These are phyloP conservation scores for Plasmodium knowlesi DNA, from an alignment of 169 alveolate species.

Conservation along the genomic window DNA sequence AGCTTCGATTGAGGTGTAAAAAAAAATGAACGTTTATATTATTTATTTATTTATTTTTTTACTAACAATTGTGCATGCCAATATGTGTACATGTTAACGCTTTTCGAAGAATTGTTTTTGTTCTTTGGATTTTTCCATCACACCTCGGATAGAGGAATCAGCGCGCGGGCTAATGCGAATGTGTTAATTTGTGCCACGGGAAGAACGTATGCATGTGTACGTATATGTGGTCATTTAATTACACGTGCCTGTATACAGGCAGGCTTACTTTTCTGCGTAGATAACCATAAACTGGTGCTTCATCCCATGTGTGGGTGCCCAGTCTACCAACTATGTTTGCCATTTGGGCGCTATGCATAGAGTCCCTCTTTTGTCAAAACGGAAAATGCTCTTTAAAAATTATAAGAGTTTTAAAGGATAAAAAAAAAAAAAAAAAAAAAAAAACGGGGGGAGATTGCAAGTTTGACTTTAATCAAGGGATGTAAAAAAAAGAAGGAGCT, in stretches of 20 bases:
- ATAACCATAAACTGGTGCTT: not conserved
- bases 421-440: too few relatives aligned
- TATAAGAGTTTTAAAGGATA: not conserved
- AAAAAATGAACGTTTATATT: not conserved
- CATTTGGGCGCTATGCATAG: not conserved
- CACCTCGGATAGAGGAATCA: not conserved
- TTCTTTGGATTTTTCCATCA: not conserved
- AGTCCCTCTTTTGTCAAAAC: not conserved
- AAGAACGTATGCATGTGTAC: not conserved
- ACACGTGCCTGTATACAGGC: not conserved
- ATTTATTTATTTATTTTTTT: not conserved
- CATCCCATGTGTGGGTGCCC: not conserved
- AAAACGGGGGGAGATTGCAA: not conserved
- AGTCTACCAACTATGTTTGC: not conserved
- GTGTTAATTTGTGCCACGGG: not conserved
- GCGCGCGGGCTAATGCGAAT: not conserved
- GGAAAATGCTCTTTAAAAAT: not conserved
- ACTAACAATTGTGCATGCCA: not conserved
- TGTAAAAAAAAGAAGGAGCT: not conserved
- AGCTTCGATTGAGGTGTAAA: not conserved
- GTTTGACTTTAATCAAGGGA: not conserved
- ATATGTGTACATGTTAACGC: not conserved
- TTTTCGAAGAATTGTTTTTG: not conserved
- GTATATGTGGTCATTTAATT: not conserved
- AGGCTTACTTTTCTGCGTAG: not conserved